Evolutionary conservation across 495 filamentous ascomycete genomes (phyloP), one percentile per base, ranked within the genome.

Genomic region (Tuber indicum): DNA sequence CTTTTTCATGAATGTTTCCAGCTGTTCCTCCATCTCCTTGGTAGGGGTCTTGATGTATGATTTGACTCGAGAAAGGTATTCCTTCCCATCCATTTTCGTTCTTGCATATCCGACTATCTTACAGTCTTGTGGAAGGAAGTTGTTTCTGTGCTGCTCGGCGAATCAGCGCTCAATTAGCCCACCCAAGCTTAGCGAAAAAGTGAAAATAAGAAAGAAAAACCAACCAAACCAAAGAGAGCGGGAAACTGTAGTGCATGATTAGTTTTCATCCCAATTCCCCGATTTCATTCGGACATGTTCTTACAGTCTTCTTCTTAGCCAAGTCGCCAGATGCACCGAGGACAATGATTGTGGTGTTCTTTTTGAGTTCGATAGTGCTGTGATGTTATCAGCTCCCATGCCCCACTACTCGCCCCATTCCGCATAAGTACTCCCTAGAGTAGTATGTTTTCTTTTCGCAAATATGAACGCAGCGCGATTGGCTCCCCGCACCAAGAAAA

Each of bases 1-100:
- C 73, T 95, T 85, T 71, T 88, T 87, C 87, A 91, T 92, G 87
- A 99, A 99, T 74, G 93, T 91, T 69, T 94, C 89, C 77, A 98
- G 87, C 84, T 97, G 94, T 85, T 97, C 91, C 86, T 99, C 94
- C 83, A 97, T 92, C 77, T 98, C 96, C 88, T 97, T 97, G 73
- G 94, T 96, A 39, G 96, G 96, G 23, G 94, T 94, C 90, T 99
- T 98, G 87, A 99, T 99, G 86, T 97, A 96, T 76, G 94, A 97
- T 86, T 92, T 94, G 86, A 98, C 93, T 75, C 96, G 90, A 86
- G 90, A 92, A 81, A 97, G 87, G 86, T 92, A 98, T 85, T 98
- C 96, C 79, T 93, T 91, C 83, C 93, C 93, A 87, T 98, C 94
- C 96, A 99, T 99, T 87, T 97, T 97, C 79, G 96, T 99, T 84